Conservation (phyloP, 805 yeast genomes). For the Barnettozyma californica region DNA sequence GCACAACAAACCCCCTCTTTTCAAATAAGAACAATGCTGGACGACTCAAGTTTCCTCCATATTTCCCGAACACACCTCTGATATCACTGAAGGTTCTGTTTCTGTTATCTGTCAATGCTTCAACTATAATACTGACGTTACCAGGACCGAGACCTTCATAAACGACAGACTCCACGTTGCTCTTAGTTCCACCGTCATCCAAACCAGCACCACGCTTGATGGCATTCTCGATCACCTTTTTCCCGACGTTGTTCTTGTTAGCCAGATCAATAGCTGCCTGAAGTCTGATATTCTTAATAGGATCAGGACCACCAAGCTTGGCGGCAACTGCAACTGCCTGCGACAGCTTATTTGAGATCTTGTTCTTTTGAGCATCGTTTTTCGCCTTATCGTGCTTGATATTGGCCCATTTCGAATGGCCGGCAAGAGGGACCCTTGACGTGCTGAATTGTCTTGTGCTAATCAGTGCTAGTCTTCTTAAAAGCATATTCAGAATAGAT, state of each 20-base stretch:
- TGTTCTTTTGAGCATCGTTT: conserved; percentile 75
- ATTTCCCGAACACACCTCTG: conserved; percentile 67
- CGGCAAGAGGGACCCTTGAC: conserved; percentile 30
- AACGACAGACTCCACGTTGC: conserved; percentile 46
- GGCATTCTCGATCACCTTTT: conserved; percentile 83
- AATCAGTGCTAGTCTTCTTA: neutral
- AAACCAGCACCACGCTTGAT: conserved; percentile 80
- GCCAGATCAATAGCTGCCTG: conserved; percentile 77
- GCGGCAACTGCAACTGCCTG: conserved; percentile 72
- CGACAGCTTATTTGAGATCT: conserved; percentile 65
- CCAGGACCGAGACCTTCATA: conserved; percentile 95
- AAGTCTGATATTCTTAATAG: conserved; percentile 50
- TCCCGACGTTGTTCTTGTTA: conserved; percentile 66
- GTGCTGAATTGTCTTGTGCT: conserved; percentile 3
- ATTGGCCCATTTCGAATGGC: conserved; percentile 95
- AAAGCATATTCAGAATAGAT: neutral
- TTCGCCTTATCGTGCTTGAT: conserved; percentile 93
- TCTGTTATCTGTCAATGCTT: conserved; percentile 85
- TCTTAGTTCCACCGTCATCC: conserved; percentile 38
- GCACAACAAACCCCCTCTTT: conserved; percentile 64
- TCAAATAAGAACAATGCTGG: conserved; percentile 79
- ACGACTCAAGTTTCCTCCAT: conserved; percentile 56
- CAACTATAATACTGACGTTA: conserved; percentile 81
- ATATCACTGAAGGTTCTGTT: conserved; percentile 74
- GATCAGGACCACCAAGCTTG: conserved; percentile 65